Percentiles rank a stretch among this genome's conserved stretches.
phyloP scores from a whole-genome alignment of 768 basidiomycete genomes.

The Clathrus columnatus region DNA sequence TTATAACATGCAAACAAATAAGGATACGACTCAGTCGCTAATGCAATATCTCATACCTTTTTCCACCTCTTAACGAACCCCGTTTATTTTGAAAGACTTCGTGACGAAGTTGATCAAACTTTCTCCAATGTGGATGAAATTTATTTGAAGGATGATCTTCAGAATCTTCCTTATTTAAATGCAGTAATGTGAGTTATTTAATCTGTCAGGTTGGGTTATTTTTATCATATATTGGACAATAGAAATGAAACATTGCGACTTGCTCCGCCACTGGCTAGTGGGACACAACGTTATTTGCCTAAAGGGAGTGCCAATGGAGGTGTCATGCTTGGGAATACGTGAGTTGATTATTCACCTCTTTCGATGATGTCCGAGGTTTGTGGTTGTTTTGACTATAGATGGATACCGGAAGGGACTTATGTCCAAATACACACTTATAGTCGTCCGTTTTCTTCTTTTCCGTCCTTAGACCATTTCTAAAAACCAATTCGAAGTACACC shows the following conservation, averaged over 20 bases:
- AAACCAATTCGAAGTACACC: conserved; percentile 33
- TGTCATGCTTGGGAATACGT: conserved; percentile 33
- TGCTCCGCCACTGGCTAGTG: conserved; percentile 41
- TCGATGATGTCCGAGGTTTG: no score
- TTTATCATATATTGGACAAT: no score
- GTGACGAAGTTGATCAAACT: conserved; percentile 32
- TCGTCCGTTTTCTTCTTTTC: neutral
- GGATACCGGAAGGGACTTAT: neutral
- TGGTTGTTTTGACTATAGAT: neutral
- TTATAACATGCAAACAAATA: neutral
- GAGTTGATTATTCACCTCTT: conserved; percentile 13
- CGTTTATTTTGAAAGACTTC: conserved; percentile 27
- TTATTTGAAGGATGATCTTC: conserved; percentile 14
- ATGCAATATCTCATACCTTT: conserved; percentile 29
- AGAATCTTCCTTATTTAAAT: conserved; percentile 24
- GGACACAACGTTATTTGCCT: conserved; percentile 35
- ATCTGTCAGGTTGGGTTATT: neutral
- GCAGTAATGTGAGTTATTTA: conserved; percentile 24
- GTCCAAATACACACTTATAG: conserved; percentile 1
- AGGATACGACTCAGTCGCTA: conserved; percentile 40
- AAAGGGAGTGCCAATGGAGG: conserved; percentile 24
- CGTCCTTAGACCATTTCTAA: neutral
- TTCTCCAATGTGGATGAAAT: conserved; percentile 29
- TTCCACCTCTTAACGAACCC: conserved; percentile 34
- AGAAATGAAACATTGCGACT: conserved; percentile 46